Base-by-base conservation (phyloP, 179 eudicot genomes). In the Beta corolliflora region DNA sequence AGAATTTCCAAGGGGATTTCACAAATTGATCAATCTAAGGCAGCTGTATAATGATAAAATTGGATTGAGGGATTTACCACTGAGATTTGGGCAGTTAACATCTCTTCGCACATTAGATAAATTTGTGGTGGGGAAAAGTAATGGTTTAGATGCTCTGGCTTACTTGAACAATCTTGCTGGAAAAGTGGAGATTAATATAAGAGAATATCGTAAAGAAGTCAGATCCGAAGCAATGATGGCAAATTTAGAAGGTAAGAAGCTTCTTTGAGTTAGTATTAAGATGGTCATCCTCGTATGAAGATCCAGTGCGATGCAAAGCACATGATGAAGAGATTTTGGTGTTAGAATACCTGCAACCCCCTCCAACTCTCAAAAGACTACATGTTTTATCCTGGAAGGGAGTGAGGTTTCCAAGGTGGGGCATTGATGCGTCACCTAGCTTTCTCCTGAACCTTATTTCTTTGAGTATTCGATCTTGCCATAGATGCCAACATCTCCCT, bases 341-440 rank as follows among this genome's bases (percentile, higher is more conserved):
- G 29, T 5, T 78, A 31, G 58, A 78, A 15, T 53, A 16, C n/a
- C 5, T 53, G 7, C 64, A 66, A 6, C 74, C 74, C 13, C 80
- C 74, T 65, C 23, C 60, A 7, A 50, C 61, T 78, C 74, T 78
- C 16, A 54, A 67, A 78, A 15, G 16, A 3, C 10, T 78, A 2
- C 6, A 5, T 0, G 52, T 78, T 11, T 1, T 1, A 9, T 7
- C 9, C 3, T 67, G 64, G 73, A 78, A 36, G 1, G 80, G 74
- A 10, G 72, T 54, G 19, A 54, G 31, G 9, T 78, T 78, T 67
- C 80, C 80, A 52, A 13, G 48, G 18, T 77, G 73, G 80, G 56
- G 73, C 15, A 52, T 66, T 12, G 63, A 76, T 45, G 19, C 19
- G 70, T 5, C 5, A 15, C 68, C 71, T 77, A 9, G 67, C 21